phyloP scores from a whole-genome alignment of 2,329 filamentous ascomycete species.

The Sporothrix phasma region DNA sequence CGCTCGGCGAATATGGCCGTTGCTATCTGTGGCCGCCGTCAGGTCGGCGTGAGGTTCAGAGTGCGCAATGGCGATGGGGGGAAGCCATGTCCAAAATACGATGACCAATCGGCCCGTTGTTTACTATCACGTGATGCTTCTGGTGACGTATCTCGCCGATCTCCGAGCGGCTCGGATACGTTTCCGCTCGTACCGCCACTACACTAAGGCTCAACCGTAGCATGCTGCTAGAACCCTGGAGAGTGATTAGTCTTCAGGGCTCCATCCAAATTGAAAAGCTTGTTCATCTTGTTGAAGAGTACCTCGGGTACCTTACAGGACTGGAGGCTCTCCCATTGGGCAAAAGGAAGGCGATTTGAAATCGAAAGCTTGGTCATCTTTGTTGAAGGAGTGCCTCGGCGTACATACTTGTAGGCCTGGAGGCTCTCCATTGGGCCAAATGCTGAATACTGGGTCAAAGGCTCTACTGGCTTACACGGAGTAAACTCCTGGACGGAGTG shows the following conservation, averaged over 20 bases:
- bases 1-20: background rate
- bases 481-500: background rate
- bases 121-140: background rate
- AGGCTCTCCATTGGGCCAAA: too few species aligned
- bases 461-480: background rate
- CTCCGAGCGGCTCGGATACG: background rate
- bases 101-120: background rate
- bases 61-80: background rate
- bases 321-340: background rate
- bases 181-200: too few species aligned
- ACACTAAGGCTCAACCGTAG: too few species aligned
- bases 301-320: background rate
- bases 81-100: background rate
- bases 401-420: too few species aligned
- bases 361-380: background rate
- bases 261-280: too few species aligned
- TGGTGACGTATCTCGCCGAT: background rate
- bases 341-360: too few species aligned
- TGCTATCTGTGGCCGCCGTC: background rate
- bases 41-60: background rate
- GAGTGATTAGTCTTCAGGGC: background rate
- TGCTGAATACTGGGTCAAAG: too few species aligned
- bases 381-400: too few species aligned
- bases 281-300: background rate
- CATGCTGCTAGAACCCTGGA: too few species aligned